A percentile compares a stretch with the other conserved stretches of the same genome.
Evolutionary conservation across 2,329 filamentous ascomycete genomes (phyloP).

Genomic region (Alternaria longipes): DNA sequence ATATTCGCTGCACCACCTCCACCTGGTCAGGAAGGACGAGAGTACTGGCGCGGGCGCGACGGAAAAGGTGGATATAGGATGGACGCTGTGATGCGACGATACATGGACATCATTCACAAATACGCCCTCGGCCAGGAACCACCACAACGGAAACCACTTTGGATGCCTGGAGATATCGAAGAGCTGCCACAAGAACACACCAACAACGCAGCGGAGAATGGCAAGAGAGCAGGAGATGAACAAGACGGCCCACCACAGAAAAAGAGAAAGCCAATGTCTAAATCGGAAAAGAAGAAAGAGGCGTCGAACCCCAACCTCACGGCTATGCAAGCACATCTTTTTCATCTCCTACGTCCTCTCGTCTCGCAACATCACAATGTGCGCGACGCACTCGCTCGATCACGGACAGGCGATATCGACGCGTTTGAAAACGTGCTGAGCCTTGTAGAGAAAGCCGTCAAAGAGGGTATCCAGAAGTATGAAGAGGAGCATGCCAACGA

Average conservation of each 20-base stretch:
- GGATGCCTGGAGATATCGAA: conserved; percentile 66
- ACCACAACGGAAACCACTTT: conserved; percentile 76
- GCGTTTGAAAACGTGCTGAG: conserved; percentile 79
- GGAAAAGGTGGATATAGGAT: conserved; percentile 86
- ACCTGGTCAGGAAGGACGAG: conserved; percentile 69
- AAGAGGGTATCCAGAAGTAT: conserved; percentile 75
- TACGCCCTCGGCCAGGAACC: conserved; percentile 74
- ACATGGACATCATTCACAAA: conserved; percentile 87
- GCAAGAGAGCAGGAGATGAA: conserved; percentile 12
- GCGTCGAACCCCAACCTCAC: conserved; percentile 72
- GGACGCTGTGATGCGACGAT: conserved; percentile 86
- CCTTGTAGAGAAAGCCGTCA: conserved; percentile 79
- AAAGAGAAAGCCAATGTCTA: conserved; percentile 44
- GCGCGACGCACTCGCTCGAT: conserved; percentile 80
- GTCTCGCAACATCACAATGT: conserved; percentile 83
- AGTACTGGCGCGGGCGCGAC: conserved; percentile 85
- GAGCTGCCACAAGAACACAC: conserved; percentile 48
- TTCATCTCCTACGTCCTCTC: conserved; percentile 86
- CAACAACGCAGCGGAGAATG: conserved; percentile 11
- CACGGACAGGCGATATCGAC: conserved; percentile 73
- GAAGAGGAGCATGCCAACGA: conserved; percentile 49
- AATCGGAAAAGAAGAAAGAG: conserved; percentile 60
- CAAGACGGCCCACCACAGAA: conserved; percentile 48
- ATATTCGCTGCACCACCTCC: conserved; percentile 79
- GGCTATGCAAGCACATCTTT: conserved; percentile 89